Evolutionary conservation across 768 basidiomycete genomes (phyloP).

Genomic region (Fistulinella prunicolor): DNA sequence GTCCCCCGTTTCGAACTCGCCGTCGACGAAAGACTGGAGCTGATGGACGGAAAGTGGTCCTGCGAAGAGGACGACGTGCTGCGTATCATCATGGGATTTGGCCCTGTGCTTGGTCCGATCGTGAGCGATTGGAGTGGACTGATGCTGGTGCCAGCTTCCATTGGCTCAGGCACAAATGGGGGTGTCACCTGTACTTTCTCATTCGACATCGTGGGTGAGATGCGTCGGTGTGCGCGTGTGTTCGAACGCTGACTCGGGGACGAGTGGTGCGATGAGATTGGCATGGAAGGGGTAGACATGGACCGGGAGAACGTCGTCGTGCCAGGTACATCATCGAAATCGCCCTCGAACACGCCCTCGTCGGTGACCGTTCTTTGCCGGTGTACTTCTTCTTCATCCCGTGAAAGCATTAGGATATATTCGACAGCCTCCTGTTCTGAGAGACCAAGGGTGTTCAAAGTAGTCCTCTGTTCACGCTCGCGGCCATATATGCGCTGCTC

Average conservation of each 20-base stretch:
- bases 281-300: slow-evolving; percentile 5
- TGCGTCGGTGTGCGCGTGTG: slow-evolving; percentile 30
- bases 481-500: slow-evolving; percentile 40
- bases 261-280: slow-evolving; percentile 11
- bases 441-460: slow-evolving; percentile 63
- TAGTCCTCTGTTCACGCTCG: slow-evolving; percentile 55
- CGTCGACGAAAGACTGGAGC: slow-evolving; percentile 28
- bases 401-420: slow-evolving; percentile 81
- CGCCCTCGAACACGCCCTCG: slow-evolving; percentile 57
- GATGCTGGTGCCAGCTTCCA: slow-evolving; percentile 46
- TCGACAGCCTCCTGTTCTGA: slow-evolving; percentile 74
- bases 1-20: slow-evolving; percentile 20
- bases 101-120: slow-evolving; percentile 5
- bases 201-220: slow-evolving; percentile 35
- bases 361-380: slow-evolving; percentile 29
- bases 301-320: slow-evolving; percentile 18
- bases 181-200: slow-evolving; percentile 58
- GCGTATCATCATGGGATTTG: slow-evolving; percentile 7
- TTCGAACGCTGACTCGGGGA: slow-evolving; percentile 18
- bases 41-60: slow-evolving; percentile 35
- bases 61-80: slow-evolving; percentile 23
- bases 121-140: slow-evolving; percentile 23
- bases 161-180: slow-evolving; percentile 47
- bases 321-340: slow-evolving; percentile 31
- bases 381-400: slow-evolving; percentile 56